These are phyloP conservation scores for Austroboletus novae-zelandiae DNA, from an alignment of 1,284 basidiomycete genomes.

Conservation along the genomic window DNA sequence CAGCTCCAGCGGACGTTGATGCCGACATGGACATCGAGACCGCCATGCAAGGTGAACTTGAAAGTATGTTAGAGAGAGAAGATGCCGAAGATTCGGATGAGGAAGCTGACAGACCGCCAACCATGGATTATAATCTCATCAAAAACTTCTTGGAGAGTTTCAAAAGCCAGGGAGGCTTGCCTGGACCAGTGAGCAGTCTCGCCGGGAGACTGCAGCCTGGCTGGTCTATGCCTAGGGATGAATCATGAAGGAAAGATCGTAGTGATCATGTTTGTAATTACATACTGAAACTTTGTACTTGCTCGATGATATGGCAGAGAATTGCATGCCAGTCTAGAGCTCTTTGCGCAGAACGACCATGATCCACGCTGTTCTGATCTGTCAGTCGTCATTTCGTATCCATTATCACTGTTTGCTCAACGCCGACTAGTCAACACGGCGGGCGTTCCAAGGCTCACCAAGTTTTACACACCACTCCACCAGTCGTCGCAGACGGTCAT, in stretches of 20 bases:
- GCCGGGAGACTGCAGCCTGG: conserved; percentile 76
- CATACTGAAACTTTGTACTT: too few species aligned
- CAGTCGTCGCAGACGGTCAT: conserved; percentile 73
- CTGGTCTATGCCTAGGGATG: conserved; percentile 72
- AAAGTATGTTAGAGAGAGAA: conserved; percentile 56
- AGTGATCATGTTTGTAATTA: background rate
- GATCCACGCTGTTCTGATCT: conserved; percentile 87
- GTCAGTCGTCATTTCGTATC: conserved; percentile 42
- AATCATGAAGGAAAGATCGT: conserved; percentile 22
- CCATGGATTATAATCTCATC: conserved; percentile 84
- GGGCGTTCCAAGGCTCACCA: conserved; percentile 89
- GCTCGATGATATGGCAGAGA: too few species aligned
- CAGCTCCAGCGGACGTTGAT: conserved; percentile 33
- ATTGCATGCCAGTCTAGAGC: too few species aligned
- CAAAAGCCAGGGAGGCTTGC: conserved; percentile 81
- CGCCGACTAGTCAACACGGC: conserved; percentile 71
- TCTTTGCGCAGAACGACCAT: conserved; percentile 40
- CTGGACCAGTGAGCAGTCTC: conserved; percentile 87
- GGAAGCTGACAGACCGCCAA: conserved; percentile 43
- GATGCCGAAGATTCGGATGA: conserved; percentile 51
- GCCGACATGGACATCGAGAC: conserved; percentile 65
- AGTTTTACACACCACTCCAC: conserved; percentile 91
- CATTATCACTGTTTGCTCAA: conserved; percentile 39
- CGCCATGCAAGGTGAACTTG: conserved; percentile 86
- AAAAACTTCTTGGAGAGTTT: conserved; percentile 95